Percentiles rank a stretch among this genome's conserved stretches.
Conservation (phyloP, 441 rosid genomes). For the Gossypium davidsonii region DNA sequence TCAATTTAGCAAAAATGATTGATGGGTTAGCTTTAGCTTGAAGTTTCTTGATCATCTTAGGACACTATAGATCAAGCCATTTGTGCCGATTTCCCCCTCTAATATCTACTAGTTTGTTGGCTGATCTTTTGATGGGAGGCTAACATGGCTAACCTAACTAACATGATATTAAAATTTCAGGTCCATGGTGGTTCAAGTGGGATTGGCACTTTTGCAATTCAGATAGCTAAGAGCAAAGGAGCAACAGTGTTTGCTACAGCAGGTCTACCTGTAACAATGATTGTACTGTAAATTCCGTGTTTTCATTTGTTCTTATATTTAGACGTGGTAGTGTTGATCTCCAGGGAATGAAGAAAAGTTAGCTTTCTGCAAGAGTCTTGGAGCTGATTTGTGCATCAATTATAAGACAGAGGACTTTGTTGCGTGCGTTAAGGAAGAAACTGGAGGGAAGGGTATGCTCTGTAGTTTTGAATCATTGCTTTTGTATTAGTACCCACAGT, state of each 20-base stretch:
- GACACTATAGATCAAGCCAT: not conserved
- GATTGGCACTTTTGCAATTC: conserved; percentile 83
- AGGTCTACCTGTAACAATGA: conserved; percentile 34
- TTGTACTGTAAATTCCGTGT: too few species aligned
- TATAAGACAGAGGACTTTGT: conserved; percentile 85
- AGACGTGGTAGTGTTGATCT: not conserved
- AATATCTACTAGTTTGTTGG: not conserved
- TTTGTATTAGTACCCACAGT: not conserved
- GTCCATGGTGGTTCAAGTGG: conserved; percentile 94
- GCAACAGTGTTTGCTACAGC: conserved; percentile 73
- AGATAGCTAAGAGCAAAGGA: conserved; percentile 67
- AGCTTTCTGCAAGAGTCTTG: conserved; percentile 66
- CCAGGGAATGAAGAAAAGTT: conserved; percentile 68
- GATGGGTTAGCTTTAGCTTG: not conserved
- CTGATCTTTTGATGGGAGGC: not conserved
- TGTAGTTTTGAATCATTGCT: not conserved
- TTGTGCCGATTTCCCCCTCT: not conserved
- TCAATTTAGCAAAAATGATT: not conserved
- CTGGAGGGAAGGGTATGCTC: conserved; percentile 50
- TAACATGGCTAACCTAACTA: not conserved
- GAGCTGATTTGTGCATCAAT: conserved; percentile 78
- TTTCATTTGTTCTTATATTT: too few species aligned
- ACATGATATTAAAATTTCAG: conserved; percentile 21
- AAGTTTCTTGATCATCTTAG: not conserved
- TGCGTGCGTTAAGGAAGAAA: conserved; percentile 60